phyloP scores from a whole-genome alignment of 495 filamentous ascomycete species.

The Cladorrhinum samala region DNA sequence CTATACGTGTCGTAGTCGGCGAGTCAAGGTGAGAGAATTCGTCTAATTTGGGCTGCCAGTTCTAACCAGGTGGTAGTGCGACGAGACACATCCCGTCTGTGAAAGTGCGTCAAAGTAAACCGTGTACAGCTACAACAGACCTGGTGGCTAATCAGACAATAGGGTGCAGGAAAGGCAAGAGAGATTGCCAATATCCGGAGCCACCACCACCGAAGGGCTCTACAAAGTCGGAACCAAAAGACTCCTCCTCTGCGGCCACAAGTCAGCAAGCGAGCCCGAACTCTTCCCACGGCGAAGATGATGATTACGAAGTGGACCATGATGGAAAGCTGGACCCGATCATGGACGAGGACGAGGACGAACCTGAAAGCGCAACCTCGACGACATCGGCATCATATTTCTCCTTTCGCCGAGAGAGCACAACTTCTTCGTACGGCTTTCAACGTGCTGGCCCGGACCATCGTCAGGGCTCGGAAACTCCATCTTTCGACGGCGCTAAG shows the following conservation, averaged over 20 bases:
- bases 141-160: slow-evolving; percentile 17
- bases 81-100: slow-evolving; percentile 79
- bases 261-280: slow-evolving; percentile 45
- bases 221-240: slow-evolving; percentile 39
- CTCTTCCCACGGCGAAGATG: slow-evolving; percentile 49
- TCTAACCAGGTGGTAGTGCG: slow-evolving; percentile 52
- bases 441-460: slow-evolving; percentile 21
- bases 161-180: slow-evolving; percentile 80
- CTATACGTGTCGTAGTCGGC: slow-evolving; percentile 81
- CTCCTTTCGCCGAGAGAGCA: slow-evolving; percentile 39
- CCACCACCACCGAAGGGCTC: slow-evolving; percentile 47
- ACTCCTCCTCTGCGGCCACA: slow-evolving; percentile 39
- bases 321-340: slow-evolving; percentile 53
- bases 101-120: slow-evolving; percentile 54
- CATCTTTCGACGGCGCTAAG: slow-evolving; percentile 43
- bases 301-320: slow-evolving; percentile 48
- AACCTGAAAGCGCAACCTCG: slow-evolving; percentile 30
- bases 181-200: slow-evolving; percentile 79
- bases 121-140: no score
- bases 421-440: slow-evolving; percentile 33
- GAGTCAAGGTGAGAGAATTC: slow-evolving; percentile 66
- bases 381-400: slow-evolving; percentile 31
- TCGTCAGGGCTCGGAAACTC: slow-evolving; percentile 46
- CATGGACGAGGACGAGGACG: slow-evolving; percentile 59
- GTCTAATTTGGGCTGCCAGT: background rate